A percentile compares a stretch with the other conserved stretches of the same genome.
These are phyloP conservation scores for Lathyrus oleraceus DNA, from an alignment of 306 rosid species.

Conservation along the genomic window DNA sequence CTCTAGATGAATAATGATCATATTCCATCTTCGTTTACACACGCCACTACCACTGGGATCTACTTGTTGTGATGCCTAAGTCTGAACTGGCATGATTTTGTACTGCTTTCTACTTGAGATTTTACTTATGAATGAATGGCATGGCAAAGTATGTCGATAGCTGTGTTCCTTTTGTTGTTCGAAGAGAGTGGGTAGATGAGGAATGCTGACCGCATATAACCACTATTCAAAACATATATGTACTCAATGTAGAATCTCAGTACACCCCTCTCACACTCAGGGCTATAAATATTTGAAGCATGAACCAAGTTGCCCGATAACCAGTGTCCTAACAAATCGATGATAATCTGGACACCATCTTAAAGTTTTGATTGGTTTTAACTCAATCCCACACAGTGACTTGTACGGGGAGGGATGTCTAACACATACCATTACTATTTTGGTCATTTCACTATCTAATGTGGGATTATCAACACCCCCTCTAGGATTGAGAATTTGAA, in stretches of 20 bases:
- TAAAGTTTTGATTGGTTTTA: neutral
- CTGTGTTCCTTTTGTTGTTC: neutral
- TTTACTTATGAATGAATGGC: neutral
- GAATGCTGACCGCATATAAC: too few relatives aligned
- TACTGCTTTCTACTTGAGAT: neutral
- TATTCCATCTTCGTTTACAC: neutral
- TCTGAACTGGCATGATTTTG: neutral
- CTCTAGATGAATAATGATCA: conserved; percentile 29
- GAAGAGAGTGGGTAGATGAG: too few relatives aligned
- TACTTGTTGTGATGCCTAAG: conserved; percentile 9
- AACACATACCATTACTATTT: neutral
- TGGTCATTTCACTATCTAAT: neutral
- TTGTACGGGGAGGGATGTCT: neutral
- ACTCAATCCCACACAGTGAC: neutral
- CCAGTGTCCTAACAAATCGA: neutral
- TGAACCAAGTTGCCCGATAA: neutral
- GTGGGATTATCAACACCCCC: neutral
- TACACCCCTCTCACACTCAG: too few relatives aligned
- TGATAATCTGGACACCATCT: neutral
- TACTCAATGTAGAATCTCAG: too few relatives aligned
- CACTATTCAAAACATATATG: too few relatives aligned
- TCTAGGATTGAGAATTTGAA: too few relatives aligned
- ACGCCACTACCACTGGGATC: neutral
- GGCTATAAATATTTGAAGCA: neutral
- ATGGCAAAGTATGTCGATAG: neutral